Conservation (phyloP, 441 rosid genomes). For the Rhodomyrtus psidioides region DNA sequence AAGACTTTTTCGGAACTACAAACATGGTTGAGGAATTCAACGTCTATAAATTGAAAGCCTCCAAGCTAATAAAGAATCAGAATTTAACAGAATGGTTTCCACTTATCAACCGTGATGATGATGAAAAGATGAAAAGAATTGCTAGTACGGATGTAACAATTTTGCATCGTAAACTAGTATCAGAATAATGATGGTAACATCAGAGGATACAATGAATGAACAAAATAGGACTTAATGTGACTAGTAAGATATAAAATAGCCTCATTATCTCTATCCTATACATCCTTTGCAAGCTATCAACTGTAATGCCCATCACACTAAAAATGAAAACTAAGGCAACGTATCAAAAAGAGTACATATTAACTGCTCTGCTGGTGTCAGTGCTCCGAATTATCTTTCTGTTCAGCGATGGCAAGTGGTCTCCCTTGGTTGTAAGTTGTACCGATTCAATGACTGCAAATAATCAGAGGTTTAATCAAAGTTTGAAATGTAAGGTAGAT, state of each 20-base stretch:
- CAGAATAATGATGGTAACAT: not conserved
- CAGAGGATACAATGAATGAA: not conserved
- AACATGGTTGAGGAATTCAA: not conserved
- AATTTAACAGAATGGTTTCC: not conserved
- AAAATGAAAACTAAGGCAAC: not conserved
- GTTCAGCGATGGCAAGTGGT: not conserved
- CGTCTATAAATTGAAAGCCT: not conserved
- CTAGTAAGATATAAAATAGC: not conserved
- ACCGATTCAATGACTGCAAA: not conserved
- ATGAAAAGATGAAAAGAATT: not conserved
- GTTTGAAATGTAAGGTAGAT: not conserved
- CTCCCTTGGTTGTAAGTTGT: not conserved
- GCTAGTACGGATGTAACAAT: not conserved
- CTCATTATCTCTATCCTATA: not conserved
- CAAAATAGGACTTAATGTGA: not conserved
- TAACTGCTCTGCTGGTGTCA: not conserved
- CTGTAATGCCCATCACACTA: not conserved
- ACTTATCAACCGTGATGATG: not conserved
- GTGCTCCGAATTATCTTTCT: not conserved
- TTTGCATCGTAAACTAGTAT: not conserved
- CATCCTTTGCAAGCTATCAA: not conserved
- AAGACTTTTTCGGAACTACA: not conserved
- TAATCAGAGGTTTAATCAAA: not conserved
- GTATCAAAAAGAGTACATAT: not conserved
- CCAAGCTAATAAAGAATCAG: not conserved